Evolutionary conservation across 2,329 filamentous ascomycete species (phyloP), one percentile per base, ranked within the genome.

Genomic region (Ascochyta fabae): DNA sequence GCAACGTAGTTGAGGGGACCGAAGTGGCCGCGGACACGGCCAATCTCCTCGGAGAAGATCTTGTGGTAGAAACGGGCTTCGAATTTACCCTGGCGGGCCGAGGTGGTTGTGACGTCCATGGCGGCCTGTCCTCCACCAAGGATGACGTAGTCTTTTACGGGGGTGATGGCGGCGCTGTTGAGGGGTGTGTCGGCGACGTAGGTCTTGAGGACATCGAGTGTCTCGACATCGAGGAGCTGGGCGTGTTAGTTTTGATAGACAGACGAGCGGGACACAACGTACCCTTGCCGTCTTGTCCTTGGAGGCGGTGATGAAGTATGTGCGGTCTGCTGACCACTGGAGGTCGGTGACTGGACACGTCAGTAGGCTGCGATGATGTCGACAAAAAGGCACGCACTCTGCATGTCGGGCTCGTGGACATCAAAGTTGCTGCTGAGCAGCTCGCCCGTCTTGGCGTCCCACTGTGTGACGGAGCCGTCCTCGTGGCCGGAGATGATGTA

Each of bases 41-140:
- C 95, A 72, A 98, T 94, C 83, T 99, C 95, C 79, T 99, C 94
- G 80, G 96, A 92, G 77, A 99, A 98, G 77, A 99, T 89, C 86
- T 96, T 98, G 88, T 99, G 95, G 85, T 97, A 99, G 85, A 99
- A 99, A 65, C 95, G 88, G 40, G 95, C 95, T 80, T 99, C 95
- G 83, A 99, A 99, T 82, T 98, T 98, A 81, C 95, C 95, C 84
- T 99, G 95, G 66, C 95, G 87, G 45, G 92, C 88, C 31, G 89
- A 89, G 47, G 95, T 98, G 50, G 91, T 96, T 56, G 95, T 99
- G 79, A 99, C 95, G 75, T 98, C 94, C 92, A 97, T 97, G 75
- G 95, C 95, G 64, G 93, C 95, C 81, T 99, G 95, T 69, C 95
- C 95, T 86, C 95, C 95, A 70, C 95, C 95, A 40, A 99, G 89